phyloP scores from a whole-genome alignment of 1,284 basidiomycete genomes.

The Athelia sp. region DNA sequence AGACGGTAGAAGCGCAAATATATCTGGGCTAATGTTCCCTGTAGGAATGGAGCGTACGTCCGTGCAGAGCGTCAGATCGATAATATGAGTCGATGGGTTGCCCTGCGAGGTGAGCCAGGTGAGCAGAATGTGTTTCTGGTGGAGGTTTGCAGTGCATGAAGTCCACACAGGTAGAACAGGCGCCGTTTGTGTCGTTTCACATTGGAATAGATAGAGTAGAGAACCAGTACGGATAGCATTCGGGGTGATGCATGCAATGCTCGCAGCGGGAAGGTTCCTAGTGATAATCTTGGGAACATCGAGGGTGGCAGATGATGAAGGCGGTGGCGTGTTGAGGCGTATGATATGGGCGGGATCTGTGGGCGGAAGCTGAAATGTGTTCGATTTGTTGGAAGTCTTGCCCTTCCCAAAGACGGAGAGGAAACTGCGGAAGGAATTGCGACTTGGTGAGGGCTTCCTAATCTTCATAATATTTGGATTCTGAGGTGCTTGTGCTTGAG shows the following conservation, averaged over 20 bases:
- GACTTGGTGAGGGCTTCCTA: conserved; percentile 47
- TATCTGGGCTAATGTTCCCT: conserved; percentile 36
- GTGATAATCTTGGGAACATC: conserved; percentile 3
- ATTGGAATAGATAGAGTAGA: conserved; percentile 46
- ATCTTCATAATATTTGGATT: conserved; percentile 25
- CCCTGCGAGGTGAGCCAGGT: conserved; percentile 40
- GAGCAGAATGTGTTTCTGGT: conserved; percentile 40
- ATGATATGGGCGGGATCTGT: background rate
- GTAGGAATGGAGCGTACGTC: conserved; percentile 56
- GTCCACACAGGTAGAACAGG: conserved; percentile 45
- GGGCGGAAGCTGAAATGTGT: background rate
- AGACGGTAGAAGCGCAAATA: conserved; percentile 33
- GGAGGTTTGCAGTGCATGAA: conserved; percentile 42
- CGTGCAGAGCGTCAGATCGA: conserved; percentile 47
- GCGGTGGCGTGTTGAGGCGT: conserved; percentile 18
- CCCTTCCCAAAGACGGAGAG: conserved; percentile 61
- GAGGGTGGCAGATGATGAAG: conserved; percentile 2
- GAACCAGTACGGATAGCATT: conserved; percentile 28
- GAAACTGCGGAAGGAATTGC: conserved; percentile 62
- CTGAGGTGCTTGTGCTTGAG: background rate
- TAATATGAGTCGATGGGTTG: conserved; percentile 38
- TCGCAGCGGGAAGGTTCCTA: background rate
- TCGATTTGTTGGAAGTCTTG: conserved; percentile 15
- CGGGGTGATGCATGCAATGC: background rate
- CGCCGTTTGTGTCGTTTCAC: conserved; percentile 14